These are phyloP conservation scores for Casuarina equisetifolia DNA, from an alignment of 306 rosid species.

Conservation along the genomic window DNA sequence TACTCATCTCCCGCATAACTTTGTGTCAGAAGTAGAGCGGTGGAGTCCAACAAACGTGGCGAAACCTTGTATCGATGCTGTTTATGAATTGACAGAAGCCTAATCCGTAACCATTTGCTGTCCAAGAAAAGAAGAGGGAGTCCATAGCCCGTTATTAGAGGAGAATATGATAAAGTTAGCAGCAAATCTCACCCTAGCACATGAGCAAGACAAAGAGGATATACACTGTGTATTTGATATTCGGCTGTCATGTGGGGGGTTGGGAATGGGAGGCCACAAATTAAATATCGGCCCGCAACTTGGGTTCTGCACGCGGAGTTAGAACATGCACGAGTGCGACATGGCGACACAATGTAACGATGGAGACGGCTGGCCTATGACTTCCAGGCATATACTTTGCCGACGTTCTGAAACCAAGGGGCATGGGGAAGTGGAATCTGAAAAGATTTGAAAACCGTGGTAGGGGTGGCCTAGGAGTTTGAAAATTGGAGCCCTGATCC, in stretches of 20 bases:
- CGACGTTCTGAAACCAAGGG: no score
- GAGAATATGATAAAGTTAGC: not conserved
- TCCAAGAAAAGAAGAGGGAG: not conserved
- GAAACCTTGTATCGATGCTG: not conserved
- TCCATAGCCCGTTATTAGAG: not conserved
- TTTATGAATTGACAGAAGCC: not conserved
- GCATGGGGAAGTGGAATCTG: no score
- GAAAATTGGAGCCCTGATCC: no score
- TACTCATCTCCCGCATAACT: not conserved
- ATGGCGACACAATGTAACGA: not conserved
- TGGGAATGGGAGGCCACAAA: slow-evolving; percentile 3
- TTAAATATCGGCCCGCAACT: not conserved
- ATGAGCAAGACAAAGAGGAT: not conserved
- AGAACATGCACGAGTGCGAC: not conserved
- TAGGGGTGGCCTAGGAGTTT: not conserved
- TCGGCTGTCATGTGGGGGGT: slow-evolving; percentile 1
- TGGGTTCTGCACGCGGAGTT: not conserved
- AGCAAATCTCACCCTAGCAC: not conserved
- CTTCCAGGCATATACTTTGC: no score
- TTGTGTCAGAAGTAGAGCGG: not conserved
- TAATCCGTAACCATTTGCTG: slow-evolving; percentile 4
- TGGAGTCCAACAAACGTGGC: not conserved
- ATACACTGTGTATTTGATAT: not conserved
- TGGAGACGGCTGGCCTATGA: no score
- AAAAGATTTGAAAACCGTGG: not conserved